Conservation (phyloP, 257 asterid species). For the Gentiana macrophylla region DNA sequence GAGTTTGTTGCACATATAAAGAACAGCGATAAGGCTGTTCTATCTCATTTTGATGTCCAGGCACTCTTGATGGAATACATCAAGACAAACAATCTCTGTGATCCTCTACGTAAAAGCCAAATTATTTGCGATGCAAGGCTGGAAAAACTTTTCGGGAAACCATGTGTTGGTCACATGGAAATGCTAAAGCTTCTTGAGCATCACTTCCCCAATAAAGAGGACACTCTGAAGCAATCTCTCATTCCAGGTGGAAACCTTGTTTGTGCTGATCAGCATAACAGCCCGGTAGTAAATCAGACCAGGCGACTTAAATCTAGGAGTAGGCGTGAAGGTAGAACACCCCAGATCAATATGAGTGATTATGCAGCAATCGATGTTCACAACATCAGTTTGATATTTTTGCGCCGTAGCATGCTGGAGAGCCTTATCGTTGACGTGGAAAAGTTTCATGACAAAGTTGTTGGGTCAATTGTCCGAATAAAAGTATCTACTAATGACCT, state of each 20-base stretch:
- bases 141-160: slow-evolving; percentile 60
- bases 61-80: slow-evolving; percentile 52
- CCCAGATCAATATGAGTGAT: slow-evolving; percentile 44
- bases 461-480: slow-evolving; percentile 79
- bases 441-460: slow-evolving; percentile 49
- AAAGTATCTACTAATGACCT: slow-evolving; percentile 57
- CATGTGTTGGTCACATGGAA: slow-evolving; percentile 62
- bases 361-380: slow-evolving; percentile 84
- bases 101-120: slow-evolving; percentile 59
- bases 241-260: slow-evolving; percentile 43
- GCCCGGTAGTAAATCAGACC: slow-evolving; percentile 19
- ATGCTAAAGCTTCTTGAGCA: slow-evolving; percentile 77
- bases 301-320: slow-evolving; percentile 47
- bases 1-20: slow-evolving; percentile 69
- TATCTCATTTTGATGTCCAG: slow-evolving; percentile 64
- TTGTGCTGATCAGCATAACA: slow-evolving; percentile 27
- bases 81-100: slow-evolving; percentile 61
- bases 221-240: slow-evolving; percentile 27
- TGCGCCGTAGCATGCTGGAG: slow-evolving; percentile 71
- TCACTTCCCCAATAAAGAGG: slow-evolving; percentile 56
- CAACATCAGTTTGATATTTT: slow-evolving; percentile 69
- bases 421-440: slow-evolving; percentile 48
- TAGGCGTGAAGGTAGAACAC: slow-evolving; percentile 43
- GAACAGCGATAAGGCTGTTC: slow-evolving; percentile 55
- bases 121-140: slow-evolving; percentile 69